phyloP scores from a whole-genome alignment of 768 basidiomycete genomes.

The Amanita rubescens region DNA sequence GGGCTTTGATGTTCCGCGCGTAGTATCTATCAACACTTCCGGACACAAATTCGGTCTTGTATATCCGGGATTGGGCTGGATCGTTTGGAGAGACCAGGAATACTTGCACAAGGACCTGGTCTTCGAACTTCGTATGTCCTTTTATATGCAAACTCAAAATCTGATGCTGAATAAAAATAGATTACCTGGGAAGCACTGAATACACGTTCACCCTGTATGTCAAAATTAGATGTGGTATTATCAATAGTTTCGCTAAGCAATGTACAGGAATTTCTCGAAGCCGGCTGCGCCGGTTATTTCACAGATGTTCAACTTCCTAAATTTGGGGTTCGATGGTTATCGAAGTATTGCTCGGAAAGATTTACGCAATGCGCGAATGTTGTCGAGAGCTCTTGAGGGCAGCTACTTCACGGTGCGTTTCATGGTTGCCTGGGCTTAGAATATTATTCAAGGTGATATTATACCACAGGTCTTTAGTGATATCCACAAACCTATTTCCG shows the following conservation, averaged over 20 bases:
- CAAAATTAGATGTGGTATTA: neutral
- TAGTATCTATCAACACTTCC: slow-evolving; percentile 45
- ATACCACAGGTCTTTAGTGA: slow-evolving; percentile 41
- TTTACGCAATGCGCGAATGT: slow-evolving; percentile 47
- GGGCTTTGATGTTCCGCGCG: slow-evolving; percentile 51
- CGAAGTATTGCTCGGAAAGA: slow-evolving; percentile 37
- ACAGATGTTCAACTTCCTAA: slow-evolving; percentile 56
- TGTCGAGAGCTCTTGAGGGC: slow-evolving; percentile 48
- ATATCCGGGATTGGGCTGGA: slow-evolving; percentile 55
- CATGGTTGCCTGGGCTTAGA: too few species aligned
- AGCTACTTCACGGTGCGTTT: slow-evolving; percentile 38
- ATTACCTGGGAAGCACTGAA: slow-evolving; percentile 53
- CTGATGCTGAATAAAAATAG: slow-evolving; percentile 14
- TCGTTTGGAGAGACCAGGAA: slow-evolving; percentile 52
- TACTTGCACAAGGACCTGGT: slow-evolving; percentile 55
- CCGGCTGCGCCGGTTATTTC: slow-evolving; percentile 50
- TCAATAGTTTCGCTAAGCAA: neutral
- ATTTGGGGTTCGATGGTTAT: slow-evolving; percentile 51
- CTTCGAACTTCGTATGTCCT: slow-evolving; percentile 50
- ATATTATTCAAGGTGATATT: neutral
- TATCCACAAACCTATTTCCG: slow-evolving; percentile 35
- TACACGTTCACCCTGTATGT: slow-evolving; percentile 49
- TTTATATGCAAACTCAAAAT: neutral
- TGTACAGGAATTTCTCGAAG: slow-evolving; percentile 44
- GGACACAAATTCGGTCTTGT: slow-evolving; percentile 54